Percentiles rank a stretch among this genome's conserved stretches.
Conservation (phyloP, 75 land plant genomes). For the Selaginella moellendorffii region DNA sequence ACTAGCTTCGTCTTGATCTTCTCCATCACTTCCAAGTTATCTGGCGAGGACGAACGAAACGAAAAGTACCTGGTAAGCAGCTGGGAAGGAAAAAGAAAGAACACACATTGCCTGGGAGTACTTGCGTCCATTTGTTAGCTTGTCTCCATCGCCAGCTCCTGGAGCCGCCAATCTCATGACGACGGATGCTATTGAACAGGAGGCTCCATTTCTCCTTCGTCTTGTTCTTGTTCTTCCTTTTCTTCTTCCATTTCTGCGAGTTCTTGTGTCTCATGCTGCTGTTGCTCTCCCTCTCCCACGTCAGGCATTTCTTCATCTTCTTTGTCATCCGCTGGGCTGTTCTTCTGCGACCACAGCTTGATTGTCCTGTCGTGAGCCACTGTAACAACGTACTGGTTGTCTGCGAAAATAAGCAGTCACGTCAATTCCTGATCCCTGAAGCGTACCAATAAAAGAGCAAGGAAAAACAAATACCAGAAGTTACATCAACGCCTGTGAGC, state of each 20-base stretch:
- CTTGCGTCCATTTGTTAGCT: too few species aligned
- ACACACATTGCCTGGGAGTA: too few species aligned
- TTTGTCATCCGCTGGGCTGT: background rate
- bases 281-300: background rate
- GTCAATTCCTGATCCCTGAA: background rate
- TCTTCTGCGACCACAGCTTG: constrained; percentile 57
- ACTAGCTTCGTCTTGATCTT: too few species aligned
- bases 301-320: background rate
- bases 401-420: constrained; percentile 27
- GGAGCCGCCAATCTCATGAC: too few species aligned
- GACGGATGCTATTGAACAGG: background rate
- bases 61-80: too few species aligned
- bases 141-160: too few species aligned
- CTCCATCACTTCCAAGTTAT: too few species aligned
- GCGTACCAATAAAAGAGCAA: background rate
- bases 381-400: constrained; percentile 66
- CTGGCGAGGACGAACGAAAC: too few species aligned
- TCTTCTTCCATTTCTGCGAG: background rate
- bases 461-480: constrained; percentile 36
- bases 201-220: background rate
- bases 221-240: background rate
- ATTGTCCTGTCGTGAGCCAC: constrained; percentile 91
- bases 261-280: too few species aligned
- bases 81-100: too few species aligned
- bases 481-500: constrained; percentile 64